Evolutionary conservation across 2,329 filamentous ascomycete species (phyloP), one percentile per base, ranked within the genome.

Genomic region (Calonectria naviculata): DNA sequence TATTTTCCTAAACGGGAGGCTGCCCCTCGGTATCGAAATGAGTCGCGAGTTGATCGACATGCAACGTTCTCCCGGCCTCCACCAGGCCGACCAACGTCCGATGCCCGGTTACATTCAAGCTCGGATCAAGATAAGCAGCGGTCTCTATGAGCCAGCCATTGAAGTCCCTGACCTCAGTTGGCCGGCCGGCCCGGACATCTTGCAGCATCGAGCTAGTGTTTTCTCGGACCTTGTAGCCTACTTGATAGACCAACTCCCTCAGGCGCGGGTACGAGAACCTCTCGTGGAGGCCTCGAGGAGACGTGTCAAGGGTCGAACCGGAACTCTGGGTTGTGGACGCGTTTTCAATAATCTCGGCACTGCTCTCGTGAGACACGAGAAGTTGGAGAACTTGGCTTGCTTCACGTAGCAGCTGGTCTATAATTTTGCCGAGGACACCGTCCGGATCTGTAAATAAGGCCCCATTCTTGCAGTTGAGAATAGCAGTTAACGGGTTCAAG

Each of bases 401-500:
- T 79, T 98, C 95, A n/a, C 86, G 84, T 7, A 98, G 85, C 5
- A 98, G 87, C 28, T 90, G 84, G 52, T 93, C 90, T 79, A 95
- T 92, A 6, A 94, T 86, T 29, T 85, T 86, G 0, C 88, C 87
- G 19, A 94, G 79, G 17, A 86, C 82, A 12, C 81, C 78, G 9
- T 78, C 74, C 70, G 87, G 86, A 72, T 91, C 89, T 73, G 88
- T 87, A 19, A 97, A 90, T 0, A 98, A 81, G 6, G 88, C 87
- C n/a, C 95, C 95, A 76, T 98, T 98, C 72, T 90, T 90, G 80
- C 92, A 93, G 65, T 93, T 88, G 67, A 97, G 86, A 12, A 98
- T 84, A 0, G 92, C 93, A 0, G 94, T 97, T n/a, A 98, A 84
- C 0, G 96, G 94, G 79, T 98, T 97, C 77, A 98, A 90, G 36